Percentiles rank a stretch among this genome's conserved stretches.
Conservation (phyloP, 805 yeast genomes). For the Debaryomyces hansenii region DNA sequence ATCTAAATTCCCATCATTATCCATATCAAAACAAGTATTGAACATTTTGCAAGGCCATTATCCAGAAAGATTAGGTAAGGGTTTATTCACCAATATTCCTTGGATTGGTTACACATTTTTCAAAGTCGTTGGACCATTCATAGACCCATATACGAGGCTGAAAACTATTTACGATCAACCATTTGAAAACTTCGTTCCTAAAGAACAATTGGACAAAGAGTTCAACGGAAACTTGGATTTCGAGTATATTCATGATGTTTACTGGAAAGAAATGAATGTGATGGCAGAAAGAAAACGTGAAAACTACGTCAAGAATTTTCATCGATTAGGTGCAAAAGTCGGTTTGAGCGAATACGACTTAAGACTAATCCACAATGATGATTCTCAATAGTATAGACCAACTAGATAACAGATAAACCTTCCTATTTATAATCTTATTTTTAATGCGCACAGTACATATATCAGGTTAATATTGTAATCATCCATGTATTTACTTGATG, state of each 20-base stretch:
- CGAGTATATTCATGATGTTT: constrained; percentile 50
- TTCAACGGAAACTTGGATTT: constrained; percentile 53
- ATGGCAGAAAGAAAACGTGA: constrained; percentile 40
- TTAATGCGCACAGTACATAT: too few species aligned
- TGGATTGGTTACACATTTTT: constrained; percentile 58
- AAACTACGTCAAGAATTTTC: constrained; percentile 35
- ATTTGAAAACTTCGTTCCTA: constrained; percentile 53
- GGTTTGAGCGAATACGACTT: constrained; percentile 58
- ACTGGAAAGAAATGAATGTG: constrained; percentile 52
- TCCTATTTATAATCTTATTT: too few species aligned
- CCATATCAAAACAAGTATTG: constrained; percentile 49
- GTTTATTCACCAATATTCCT: constrained; percentile 55
- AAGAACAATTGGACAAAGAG: constrained; percentile 49
- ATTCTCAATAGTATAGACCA: not conserved
- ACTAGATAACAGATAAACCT: too few species aligned
- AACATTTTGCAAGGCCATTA: constrained; percentile 57
- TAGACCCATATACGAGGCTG: constrained; percentile 59
- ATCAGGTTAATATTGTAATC: too few species aligned
- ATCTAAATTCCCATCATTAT: constrained; percentile 48
- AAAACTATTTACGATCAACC: constrained; percentile 60
- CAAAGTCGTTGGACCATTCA: constrained; percentile 56
- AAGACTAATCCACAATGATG: constrained; percentile 21
- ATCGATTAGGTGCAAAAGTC: constrained; percentile 46
- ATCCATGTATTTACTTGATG: too few species aligned
- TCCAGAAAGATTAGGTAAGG: constrained; percentile 58